Evolutionary conservation across 805 yeast species (phyloP).

Genomic region (Metahyphopichia silvanorum): DNA sequence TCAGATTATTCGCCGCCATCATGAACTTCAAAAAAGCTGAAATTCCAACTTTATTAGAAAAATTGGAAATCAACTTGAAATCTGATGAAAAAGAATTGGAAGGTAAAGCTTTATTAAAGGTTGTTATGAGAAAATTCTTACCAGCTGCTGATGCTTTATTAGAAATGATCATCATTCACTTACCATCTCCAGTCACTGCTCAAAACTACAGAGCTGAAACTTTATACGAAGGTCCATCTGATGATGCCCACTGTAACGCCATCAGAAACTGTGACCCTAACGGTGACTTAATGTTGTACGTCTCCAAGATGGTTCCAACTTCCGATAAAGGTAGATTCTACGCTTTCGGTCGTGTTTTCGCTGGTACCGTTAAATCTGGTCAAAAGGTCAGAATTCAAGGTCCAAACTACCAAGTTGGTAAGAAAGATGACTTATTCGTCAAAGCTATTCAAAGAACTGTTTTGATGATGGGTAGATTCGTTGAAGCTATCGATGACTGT

Average conservation of each 20-base stretch:
- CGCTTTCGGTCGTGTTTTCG: constrained; percentile 99
- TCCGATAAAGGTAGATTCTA: constrained; percentile 99
- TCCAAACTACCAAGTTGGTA: constrained; percentile 98
- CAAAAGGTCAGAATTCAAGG: constrained; percentile 99
- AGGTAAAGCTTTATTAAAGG: constrained; percentile 98
- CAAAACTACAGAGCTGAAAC: constrained; percentile 99
- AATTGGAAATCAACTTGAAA: constrained; percentile 91
- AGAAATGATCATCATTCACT: constrained; percentile 97
- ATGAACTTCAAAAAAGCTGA: constrained; percentile 99
- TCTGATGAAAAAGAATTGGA: constrained; percentile 96
- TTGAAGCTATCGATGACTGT: constrained; percentile 98
- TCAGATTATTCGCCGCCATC: constrained; percentile 93
- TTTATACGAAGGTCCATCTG: constrained; percentile 97
- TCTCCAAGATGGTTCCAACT: constrained; percentile 99
- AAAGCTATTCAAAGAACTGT: constrained; percentile 99
- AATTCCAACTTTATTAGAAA: constrained; percentile 85
- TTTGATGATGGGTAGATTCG: constrained; percentile 98
- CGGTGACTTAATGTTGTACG: constrained; percentile 98
- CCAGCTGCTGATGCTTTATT: constrained; percentile 99
- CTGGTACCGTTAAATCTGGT: constrained; percentile 99
- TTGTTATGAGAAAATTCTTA: constrained; percentile 99
- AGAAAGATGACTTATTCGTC: constrained; percentile 94
- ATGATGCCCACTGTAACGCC: constrained; percentile 85
- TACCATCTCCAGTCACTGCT: constrained; percentile 99
- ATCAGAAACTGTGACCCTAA: constrained; percentile 98